These are phyloP conservation scores for Biscogniauxia marginata DNA, from an alignment of 2,329 filamentous ascomycete species.

Conservation along the genomic window DNA sequence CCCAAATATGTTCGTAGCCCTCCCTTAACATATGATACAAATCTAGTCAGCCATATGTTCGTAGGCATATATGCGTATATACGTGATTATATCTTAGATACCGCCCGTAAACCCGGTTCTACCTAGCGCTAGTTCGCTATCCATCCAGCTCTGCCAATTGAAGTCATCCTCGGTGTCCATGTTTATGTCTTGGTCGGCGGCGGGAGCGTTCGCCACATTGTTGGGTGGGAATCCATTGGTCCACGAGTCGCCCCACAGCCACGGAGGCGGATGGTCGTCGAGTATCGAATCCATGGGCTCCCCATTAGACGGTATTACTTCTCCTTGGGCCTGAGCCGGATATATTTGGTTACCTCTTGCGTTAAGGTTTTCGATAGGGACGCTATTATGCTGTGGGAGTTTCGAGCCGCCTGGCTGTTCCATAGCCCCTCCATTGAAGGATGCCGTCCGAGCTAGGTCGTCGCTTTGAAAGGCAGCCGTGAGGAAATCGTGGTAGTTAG, in stretches of 20 bases:
- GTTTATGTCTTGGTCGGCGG: conserved; percentile 31
- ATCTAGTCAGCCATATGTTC: background rate
- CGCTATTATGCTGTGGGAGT: conserved; percentile 3
- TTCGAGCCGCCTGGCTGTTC: conserved; percentile 16
- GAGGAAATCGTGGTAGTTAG: conserved; percentile 37
- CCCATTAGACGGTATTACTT: background rate
- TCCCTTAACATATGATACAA: background rate
- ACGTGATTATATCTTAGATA: conserved; percentile 16
- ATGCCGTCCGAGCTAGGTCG: conserved; percentile 7
- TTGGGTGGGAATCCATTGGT: conserved; percentile 1
- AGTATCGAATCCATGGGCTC: conserved; percentile 2
- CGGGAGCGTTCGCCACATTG: conserved; percentile 22
- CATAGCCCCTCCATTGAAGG: conserved; percentile 13
- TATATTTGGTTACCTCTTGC: conserved; percentile 5
- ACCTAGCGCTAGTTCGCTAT: conserved; percentile 27
- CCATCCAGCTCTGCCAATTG: conserved; percentile 48
- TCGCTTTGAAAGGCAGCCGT: conserved; percentile 20
- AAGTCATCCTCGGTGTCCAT: conserved; percentile 40
- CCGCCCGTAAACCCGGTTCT: conserved; percentile 30
- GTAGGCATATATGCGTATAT: background rate
- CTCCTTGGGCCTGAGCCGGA: conserved; percentile 17
- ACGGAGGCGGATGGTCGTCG: conserved; percentile 39
- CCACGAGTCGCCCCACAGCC: conserved; percentile 39
- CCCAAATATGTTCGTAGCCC: background rate
- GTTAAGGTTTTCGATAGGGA: conserved; percentile 17